These are phyloP conservation scores for Trichocladium uniseriatum DNA, from an alignment of 495 filamentous ascomycete species.

Conservation along the genomic window DNA sequence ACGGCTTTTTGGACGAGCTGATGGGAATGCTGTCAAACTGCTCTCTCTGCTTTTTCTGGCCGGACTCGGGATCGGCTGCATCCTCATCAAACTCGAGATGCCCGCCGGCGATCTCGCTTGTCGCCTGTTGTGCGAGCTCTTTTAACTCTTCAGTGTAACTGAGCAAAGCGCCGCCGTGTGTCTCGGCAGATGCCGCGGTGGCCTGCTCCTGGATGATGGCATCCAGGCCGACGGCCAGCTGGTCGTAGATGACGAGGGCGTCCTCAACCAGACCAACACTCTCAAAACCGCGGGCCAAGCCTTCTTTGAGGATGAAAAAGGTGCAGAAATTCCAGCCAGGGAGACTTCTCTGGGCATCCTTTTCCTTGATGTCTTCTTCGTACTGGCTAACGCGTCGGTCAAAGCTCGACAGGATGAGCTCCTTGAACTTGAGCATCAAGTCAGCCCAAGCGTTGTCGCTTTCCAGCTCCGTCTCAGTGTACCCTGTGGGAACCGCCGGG, in stretches of 20 bases:
- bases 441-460: slow-evolving; percentile 69
- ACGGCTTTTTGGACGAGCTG: slow-evolving; percentile 65
- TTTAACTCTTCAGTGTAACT: slow-evolving; percentile 63
- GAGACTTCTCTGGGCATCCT: slow-evolving; percentile 74
- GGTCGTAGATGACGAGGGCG: slow-evolving; percentile 85
- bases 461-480: slow-evolving; percentile 57
- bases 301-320: slow-evolving; percentile 95
- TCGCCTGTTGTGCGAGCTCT: slow-evolving; percentile 43
- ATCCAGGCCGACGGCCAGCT: slow-evolving; percentile 78
- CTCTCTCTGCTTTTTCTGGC: slow-evolving; percentile 21
- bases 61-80: slow-evolving; percentile 37
- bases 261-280: slow-evolving; percentile 94
- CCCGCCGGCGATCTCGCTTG: slow-evolving; percentile 23
- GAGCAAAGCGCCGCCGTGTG: slow-evolving; percentile 58
- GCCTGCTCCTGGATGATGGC: slow-evolving; percentile 68
- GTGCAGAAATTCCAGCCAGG: slow-evolving; percentile 99
- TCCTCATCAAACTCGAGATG: slow-evolving; percentile 36
- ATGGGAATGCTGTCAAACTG: slow-evolving; percentile 52
- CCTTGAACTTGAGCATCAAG: slow-evolving; percentile 76
- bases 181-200: slow-evolving; percentile 39
- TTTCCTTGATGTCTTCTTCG: slow-evolving; percentile 93
- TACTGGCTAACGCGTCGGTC: slow-evolving; percentile 87
- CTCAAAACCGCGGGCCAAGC: slow-evolving; percentile 85
- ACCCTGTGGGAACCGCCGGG: slow-evolving; percentile 47
- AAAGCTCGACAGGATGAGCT: slow-evolving; percentile 78